Percentiles rank a stretch among this genome's conserved stretches.
Evolutionary conservation across 495 filamentous ascomycete species (phyloP).

Genomic region (Apiosordaria backusii): DNA sequence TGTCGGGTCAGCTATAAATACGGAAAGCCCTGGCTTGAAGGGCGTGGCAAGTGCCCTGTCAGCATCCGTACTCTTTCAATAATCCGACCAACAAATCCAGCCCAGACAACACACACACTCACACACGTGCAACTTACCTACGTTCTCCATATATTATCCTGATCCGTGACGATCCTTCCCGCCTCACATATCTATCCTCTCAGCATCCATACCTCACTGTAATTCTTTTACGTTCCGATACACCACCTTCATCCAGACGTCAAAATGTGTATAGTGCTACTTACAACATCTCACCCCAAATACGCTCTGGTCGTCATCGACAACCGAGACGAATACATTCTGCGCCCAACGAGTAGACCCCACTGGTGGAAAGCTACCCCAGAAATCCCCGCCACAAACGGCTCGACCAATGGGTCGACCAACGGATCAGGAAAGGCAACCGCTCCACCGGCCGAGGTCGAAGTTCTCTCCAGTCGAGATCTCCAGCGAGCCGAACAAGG

Average conservation of each 20-base stretch:
- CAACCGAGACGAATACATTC: slow-evolving; percentile 95
- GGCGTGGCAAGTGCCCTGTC: background rate
- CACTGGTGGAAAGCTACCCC: slow-evolving; percentile 70
- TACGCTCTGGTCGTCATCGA: slow-evolving; percentile 88
- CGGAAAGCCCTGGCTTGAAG: background rate
- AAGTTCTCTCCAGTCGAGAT: slow-evolving; percentile 51
- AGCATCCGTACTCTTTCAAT: background rate
- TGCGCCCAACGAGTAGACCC: slow-evolving; percentile 77
- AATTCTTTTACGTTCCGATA: background rate
- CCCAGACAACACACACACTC: background rate
- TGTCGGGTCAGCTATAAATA: slow-evolving; percentile 1
- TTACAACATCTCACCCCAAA: slow-evolving; percentile 84
- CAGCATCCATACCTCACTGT: background rate
- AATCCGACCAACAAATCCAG: no score
- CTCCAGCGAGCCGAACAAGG: slow-evolving; percentile 57
- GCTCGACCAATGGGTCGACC: slow-evolving; percentile 4
- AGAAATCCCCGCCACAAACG: slow-evolving; percentile 15
- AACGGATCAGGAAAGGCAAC: slow-evolving; percentile 4
- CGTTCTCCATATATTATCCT: background rate
- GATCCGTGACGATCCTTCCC: background rate
- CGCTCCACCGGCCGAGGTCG: slow-evolving; percentile 22
- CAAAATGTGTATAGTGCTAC: slow-evolving; percentile 86
- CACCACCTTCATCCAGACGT: background rate
- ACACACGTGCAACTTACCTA: background rate
- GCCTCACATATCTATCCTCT: background rate